A percentile compares a stretch with the other conserved stretches of the same genome.
Evolutionary conservation across 306 rosid genomes (phyloP).

Genomic region (Lathyrus oleraceus): DNA sequence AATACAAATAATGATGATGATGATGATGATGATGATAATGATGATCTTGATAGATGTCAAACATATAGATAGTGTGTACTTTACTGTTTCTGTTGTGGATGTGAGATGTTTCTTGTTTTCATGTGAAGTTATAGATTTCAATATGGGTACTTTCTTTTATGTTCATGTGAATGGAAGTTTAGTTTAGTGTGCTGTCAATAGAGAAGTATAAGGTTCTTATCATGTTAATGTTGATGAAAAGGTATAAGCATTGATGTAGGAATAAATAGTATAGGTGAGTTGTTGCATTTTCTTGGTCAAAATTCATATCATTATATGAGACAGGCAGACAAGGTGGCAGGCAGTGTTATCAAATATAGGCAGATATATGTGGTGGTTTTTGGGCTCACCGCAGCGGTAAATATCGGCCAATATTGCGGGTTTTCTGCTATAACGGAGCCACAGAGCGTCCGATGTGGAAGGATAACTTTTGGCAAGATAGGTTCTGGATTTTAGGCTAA

Average conservation of each 20-base stretch:
- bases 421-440: too few species aligned
- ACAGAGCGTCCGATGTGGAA: too few species aligned
- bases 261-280: not conserved
- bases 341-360: too few species aligned
- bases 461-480: not conserved
- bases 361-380: too few species aligned
- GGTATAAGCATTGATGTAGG: conserved; percentile 1
- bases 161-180: not conserved
- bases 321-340: not conserved
- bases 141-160: not conserved
- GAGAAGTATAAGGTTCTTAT: conserved; percentile 3
- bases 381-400: too few species aligned
- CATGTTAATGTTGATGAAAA: not conserved
- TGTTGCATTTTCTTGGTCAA: conserved; percentile 4
- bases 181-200: not conserved
- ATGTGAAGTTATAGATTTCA: conserved; percentile 9
- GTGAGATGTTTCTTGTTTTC: conserved; percentile 25
- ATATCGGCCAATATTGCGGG: not conserved
- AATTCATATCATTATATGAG: not conserved
- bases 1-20: conserved; percentile 11
- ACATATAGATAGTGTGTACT: conserved; percentile 6
- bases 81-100: conserved; percentile 29
- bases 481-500: conserved; percentile 12
- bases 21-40: not conserved
- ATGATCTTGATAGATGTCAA: conserved; percentile 6